Conservation (phyloP, 352 stramenopile species). For the Ophiocytium majus region DNA sequence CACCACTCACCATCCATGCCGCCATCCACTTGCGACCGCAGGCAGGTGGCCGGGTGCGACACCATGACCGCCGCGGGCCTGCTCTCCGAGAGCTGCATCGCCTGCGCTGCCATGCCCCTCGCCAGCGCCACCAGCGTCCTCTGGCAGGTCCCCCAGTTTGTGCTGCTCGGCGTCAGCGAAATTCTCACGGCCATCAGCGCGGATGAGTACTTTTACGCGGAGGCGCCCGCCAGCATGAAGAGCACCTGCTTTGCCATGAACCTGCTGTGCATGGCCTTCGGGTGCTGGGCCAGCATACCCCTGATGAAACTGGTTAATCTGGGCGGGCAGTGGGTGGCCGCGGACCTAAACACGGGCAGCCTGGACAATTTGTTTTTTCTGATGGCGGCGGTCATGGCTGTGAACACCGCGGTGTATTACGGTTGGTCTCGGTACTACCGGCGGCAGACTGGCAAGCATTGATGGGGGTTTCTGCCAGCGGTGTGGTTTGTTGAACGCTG, state of each 20-base stretch:
- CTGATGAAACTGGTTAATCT: slow-evolving; percentile 27
- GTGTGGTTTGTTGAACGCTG: too few relatives aligned
- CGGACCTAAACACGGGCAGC: slow-evolving; percentile 78
- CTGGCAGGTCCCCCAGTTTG: slow-evolving; percentile 68
- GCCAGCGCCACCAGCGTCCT: slow-evolving; percentile 77
- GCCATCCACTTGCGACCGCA: too few relatives aligned
- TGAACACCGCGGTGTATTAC: too few relatives aligned
- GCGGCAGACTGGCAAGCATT: too few relatives aligned
- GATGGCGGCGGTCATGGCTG: too few relatives aligned
- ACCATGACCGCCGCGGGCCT: slow-evolving; percentile 28
- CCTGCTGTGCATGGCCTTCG: slow-evolving; percentile 78
- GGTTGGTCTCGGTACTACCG: too few relatives aligned
- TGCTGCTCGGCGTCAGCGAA: background rate
- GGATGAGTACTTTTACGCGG: background rate
- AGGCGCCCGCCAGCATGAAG: slow-evolving; percentile 78
- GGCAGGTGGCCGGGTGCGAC: slow-evolving; percentile 37
- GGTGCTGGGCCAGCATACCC: slow-evolving; percentile 62
- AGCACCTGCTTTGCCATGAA: slow-evolving; percentile 82
- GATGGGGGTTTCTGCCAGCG: too few relatives aligned
- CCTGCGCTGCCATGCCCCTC: slow-evolving; percentile 64
- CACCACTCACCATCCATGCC: too few relatives aligned
- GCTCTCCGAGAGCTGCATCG: slow-evolving; percentile 68
- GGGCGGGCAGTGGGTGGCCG: slow-evolving; percentile 73
- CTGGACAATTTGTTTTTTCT: slow-evolving; percentile 76
- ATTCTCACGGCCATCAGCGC: background rate